Base-by-base conservation (phyloP, 2,329 filamentous ascomycete genomes). In the Harringtonia aguacate region DNA sequence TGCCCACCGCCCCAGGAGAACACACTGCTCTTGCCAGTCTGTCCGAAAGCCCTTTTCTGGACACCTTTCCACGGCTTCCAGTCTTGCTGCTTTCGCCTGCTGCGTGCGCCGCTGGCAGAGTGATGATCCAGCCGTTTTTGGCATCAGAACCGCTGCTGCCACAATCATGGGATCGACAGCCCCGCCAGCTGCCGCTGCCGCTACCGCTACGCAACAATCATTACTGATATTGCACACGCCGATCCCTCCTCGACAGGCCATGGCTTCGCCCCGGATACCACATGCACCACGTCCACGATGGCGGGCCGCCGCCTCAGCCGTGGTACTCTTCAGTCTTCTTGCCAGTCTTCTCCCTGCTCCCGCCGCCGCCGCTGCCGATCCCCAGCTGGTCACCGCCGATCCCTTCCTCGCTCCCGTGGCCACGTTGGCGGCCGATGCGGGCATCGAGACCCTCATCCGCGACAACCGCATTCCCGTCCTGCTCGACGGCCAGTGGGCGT, bases 391-490 rank as follows among this genome's bases (percentile, higher is more conserved):
- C 20, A 22, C 20, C 28, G 33, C 27, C 34, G 27, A 37, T 17
- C 17, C 41, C 14, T 52, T 51, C 21, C 10, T 37, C 18, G 24
- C 39, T 24, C 31, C 37, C 15, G 34, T 17, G 7, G 28, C 46
- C 17, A 45, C 36, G 3, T 54, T 18, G 15, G 36, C 48, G 50
- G 46, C 51, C 52, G 37, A 50, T 43, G 36, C 56, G 30, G 49
- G n/a, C n/a, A n/a, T 48, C 31, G 60, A 62, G 43, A 59, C 56
- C 10, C 48, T 67, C 41, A 39, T 63, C 30, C 54, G 63, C 44
- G 65, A 67, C 53, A 56, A 56, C 28, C 57, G 60, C 35, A 51
- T 61, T 29, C 61, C 60, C 28, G 50, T 61, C 45, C 53, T 58
- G 45, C 44, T 58, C 36, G 51, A 60, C 38, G 60, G 60, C 33